Conservation (phyloP, 768 basidiomycete species). For the Tricholoma saponaceum region DNA sequence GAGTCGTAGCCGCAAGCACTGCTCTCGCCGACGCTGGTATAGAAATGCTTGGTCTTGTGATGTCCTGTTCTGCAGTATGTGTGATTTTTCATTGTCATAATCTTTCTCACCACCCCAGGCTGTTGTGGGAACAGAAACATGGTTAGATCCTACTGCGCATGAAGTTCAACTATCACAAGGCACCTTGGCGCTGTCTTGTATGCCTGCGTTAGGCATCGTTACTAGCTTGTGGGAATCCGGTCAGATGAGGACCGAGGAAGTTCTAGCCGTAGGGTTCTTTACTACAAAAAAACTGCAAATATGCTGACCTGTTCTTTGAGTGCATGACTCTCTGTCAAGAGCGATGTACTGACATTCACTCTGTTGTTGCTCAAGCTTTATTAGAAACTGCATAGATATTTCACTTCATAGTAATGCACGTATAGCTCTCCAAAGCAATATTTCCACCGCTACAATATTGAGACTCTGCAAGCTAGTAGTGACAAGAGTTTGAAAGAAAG, state of each 20-base stretch:
- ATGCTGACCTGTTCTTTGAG: conserved; percentile 31
- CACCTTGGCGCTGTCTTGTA: conserved; percentile 72
- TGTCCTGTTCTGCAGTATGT: conserved; percentile 76
- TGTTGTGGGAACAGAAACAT: conserved; percentile 50
- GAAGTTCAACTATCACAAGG: conserved; percentile 60
- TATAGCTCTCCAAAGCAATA: too few relatives aligned
- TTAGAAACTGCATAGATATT: conserved; percentile 27
- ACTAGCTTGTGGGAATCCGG: conserved; percentile 90
- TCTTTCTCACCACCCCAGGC: conserved; percentile 36
- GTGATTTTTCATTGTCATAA: neutral
- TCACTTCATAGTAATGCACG: neutral
- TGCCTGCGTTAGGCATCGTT: conserved; percentile 83
- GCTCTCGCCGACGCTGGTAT: conserved; percentile 93
- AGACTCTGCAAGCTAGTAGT: too few relatives aligned
- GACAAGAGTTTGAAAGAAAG: too few relatives aligned
- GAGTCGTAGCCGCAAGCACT: conserved; percentile 81
- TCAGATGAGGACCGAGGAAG: conserved; percentile 47
- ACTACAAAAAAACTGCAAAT: neutral
- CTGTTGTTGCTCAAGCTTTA: conserved; percentile 69
- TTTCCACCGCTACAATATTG: too few relatives aligned
- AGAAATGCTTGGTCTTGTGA: conserved; percentile 84
- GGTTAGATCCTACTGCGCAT: conserved; percentile 77
- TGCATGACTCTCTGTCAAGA: conserved; percentile 68
- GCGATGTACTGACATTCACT: conserved; percentile 71
- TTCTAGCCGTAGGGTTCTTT: conserved; percentile 46